Evolutionary conservation across 768 basidiomycete genomes (phyloP), one percentile per base, ranked within the genome.

Genomic region (Kwoniella heveanensis): DNA sequence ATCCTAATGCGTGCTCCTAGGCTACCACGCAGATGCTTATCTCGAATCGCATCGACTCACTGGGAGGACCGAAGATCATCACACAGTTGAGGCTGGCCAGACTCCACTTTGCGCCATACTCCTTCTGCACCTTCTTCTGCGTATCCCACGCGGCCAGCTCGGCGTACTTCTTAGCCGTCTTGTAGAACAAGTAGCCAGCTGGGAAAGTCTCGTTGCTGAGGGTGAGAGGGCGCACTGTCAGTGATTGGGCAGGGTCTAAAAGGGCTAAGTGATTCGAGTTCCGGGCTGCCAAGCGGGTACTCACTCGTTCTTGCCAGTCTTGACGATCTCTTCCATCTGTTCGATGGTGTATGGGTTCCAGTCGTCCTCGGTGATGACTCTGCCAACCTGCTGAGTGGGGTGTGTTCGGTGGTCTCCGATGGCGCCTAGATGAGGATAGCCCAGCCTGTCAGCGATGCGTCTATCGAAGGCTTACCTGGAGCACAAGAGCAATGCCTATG

Each of bases 321-420:
- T 29, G 46, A 55, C 55, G 37, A 72, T 65, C 50, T 65, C 54
- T 39, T 69, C 64, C 21, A 67, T 54, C n/a, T 73, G 65, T 21
- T 73, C 67, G 17, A 66, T n/a, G 21, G 72, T 70, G 53, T 69
- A 63, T 3, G 72, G 70, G 63, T 77, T 74, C 71, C 72, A 74
- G 54, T 74, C 67, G 19, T 70, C 54, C 59, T 77, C 75, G 25
- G 64, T 69, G 60, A 72, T 50, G 22, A 66, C 55, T 36, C 47
- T 63, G 24, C 66, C 69, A 22, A 25, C 57, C 32, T 76, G 74
- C 13, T 61, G 37, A 4, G 51, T 53, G 9, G 67, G 62, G 21
- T 61, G 57, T 22, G 30, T 53, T 51, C 26, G 56, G 37, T 69
- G 66, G 39, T 68, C 30, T 5, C 70, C 70, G 17, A 73, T 47